These are phyloP conservation scores for Schizosaccharomyces cryophilus DNA, from an alignment of 805 yeast species.

Conservation along the genomic window DNA sequence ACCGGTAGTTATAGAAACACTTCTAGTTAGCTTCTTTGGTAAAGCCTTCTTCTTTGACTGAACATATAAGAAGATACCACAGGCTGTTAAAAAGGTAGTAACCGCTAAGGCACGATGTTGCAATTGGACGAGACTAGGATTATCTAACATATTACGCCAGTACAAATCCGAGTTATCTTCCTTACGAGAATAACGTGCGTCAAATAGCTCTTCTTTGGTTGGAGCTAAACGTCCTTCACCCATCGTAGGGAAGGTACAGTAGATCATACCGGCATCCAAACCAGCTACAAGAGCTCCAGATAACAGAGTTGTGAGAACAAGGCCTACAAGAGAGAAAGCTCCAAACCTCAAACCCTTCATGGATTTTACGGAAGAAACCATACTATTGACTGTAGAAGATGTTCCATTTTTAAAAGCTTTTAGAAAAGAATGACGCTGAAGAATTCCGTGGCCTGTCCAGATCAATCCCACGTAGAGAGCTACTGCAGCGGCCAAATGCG, in stretches of 20 bases:
- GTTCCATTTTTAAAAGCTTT: conserved; percentile 25
- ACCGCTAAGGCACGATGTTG: conserved; percentile 70
- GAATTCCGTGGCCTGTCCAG: conserved; percentile 66
- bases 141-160: conserved; percentile 86
- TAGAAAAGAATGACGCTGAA: conserved; percentile 28
- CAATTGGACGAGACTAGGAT: conserved; percentile 87
- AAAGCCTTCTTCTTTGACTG: conserved; percentile 35
- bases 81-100: conserved; percentile 48
- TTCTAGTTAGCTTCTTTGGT: conserved; percentile 32
- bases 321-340: conserved; percentile 31
- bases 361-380: conserved; percentile 31
- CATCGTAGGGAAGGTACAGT: conserved; percentile 92
- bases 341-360: conserved; percentile 19
- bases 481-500: conserved; percentile 87
- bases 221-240: conserved; percentile 32
- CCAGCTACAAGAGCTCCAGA: conserved; percentile 98
- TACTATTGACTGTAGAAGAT: conserved; percentile 27
- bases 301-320: conserved; percentile 79
- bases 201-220: conserved; percentile 49
- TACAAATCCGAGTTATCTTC: conserved; percentile 45
- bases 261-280: conserved; percentile 86
- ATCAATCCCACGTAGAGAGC: conserved; percentile 67
- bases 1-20: conserved; percentile 54
- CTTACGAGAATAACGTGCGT: conserved; percentile 42
- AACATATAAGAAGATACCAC: conserved; percentile 11